Conservation (phyloP, 176 grass and related monocot species). For the Oryza brachyantha region DNA sequence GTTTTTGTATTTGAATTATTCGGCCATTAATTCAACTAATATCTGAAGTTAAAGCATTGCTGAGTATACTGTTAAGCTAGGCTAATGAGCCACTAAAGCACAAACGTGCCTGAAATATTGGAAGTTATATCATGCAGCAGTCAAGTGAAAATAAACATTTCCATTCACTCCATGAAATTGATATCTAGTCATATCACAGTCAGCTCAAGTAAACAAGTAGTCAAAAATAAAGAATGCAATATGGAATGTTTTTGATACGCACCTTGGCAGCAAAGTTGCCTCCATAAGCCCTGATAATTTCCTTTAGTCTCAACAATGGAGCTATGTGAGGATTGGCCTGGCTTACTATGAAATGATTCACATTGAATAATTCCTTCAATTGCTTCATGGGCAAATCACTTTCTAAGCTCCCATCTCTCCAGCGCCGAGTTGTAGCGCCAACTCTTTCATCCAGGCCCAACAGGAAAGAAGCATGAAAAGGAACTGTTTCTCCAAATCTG, state of each 20-base stretch:
- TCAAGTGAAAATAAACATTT: neutral
- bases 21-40: neutral
- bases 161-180: no score
- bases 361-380: slow-evolving; percentile 88
- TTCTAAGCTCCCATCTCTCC: slow-evolving; percentile 95
- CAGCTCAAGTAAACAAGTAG: slow-evolving; percentile 23
- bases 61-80: slow-evolving; percentile 1
- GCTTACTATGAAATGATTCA: slow-evolving; percentile 95
- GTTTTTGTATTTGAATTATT: slow-evolving; percentile 6
- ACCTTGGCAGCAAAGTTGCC: slow-evolving; percentile 95
- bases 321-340: slow-evolving; percentile 94
- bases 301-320: slow-evolving; percentile 79
- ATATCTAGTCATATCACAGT: neutral
- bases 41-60: slow-evolving; percentile 14
- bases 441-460: slow-evolving; percentile 40
- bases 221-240: neutral
- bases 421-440: slow-evolving; percentile 49
- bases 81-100: slow-evolving; percentile 4
- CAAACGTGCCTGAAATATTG: neutral
- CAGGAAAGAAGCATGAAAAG: slow-evolving; percentile 76
- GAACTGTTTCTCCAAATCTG: slow-evolving; percentile 87
- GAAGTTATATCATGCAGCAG: slow-evolving; percentile 7
- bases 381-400: slow-evolving; percentile 89
- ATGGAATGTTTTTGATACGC: slow-evolving; percentile 6
- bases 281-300: slow-evolving; percentile 69